Evolutionary conservation across 1,139 yeast species (phyloP), one percentile per base, ranked within the genome.

Genomic region (Debaryomyces sp.): DNA sequence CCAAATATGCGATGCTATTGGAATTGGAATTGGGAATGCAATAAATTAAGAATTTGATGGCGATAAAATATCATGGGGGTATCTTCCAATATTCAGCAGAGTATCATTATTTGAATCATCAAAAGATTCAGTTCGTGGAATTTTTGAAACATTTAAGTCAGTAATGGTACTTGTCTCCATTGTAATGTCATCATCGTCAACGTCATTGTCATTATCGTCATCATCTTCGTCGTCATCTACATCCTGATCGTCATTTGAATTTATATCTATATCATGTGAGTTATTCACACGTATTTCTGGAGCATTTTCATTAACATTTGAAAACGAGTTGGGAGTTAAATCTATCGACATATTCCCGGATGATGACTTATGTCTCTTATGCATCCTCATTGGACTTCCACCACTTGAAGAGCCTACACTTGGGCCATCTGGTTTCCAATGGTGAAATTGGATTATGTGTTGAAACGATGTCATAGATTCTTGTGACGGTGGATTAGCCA

Each of bases 371-470:
- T 60, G 66, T 17, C 68, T 53, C 44, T 63, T 63, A 45, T 61
- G 65, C 7, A 56, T 21, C 15, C 40, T 34, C 22, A 27, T 48
- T 22, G 46, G 46, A 35, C 27, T 42, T 17, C 45, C 40, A 12
- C 41, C 30, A 32, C 37, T 45, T 9, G 43, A 12, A n/a, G 54
- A 49, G 35, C 50, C 53, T 18, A 44, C 49, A n/a, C 57, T 59
- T 4, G 71, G 70, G 10, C 60, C 66, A 43, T 70, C 78, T 1
- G 82, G 82, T 53, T 72, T 73, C 82, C 82, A 78, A 52, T 78
- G 82, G 50, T 78, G 82, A 55, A 78, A 78, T 52, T 77, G 82
- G 27, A 78, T 77, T 5, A 77, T 67, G 53, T 78, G 82, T 59
- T 78, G 82, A 51, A 75, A 74, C 12, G 79, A 73, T 6, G 80